Evolutionary conservation across 257 asterid genomes (phyloP), one percentile per base, ranked within the genome.

Genomic region (Coffea eugenioides): DNA sequence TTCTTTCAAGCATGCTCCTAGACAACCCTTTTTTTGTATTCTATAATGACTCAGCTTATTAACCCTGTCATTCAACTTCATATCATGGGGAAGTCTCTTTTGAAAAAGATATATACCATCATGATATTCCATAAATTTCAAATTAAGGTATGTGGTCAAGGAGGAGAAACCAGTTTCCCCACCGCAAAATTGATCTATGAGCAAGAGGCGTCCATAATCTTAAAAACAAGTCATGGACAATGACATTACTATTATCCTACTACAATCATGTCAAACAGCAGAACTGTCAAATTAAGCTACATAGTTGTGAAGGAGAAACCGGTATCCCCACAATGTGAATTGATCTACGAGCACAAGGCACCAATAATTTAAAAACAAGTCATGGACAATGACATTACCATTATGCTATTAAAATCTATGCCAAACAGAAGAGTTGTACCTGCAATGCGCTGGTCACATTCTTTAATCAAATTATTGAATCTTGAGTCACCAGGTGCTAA

Each of bases 401-500:
- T 15, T 49, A 15, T 23, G 13, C 31, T 31, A 65, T 67, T 25
- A 31, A 56, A 51, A 57, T 65, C 61, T 34, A 31, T 45, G 66
- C n/a, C 69, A 67, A 51, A 39, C 27, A 14, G 61, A 39, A 70
- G 4, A 78, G 23, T 36, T 41, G 71, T 80, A 96, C 99, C 99
- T 82, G 97, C 95, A 79, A 92, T 91, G 52, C 31, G 78, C 80
- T 82, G 85, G 39, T 91, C 92, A 71, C 98, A 94, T 84, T 92
- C 97, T 86, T 90, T 88, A 69, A 94, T 89, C 88, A 94, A 85
- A 10, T 90, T 88, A 36, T 85, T 74, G 88, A 94, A 94, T 80
- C 98, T 90, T 66, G 91, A 82, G 83, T 92, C 94, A 73, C 84
- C 97, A 71, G 97, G 89, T 83, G 91, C 94, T 84, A 96, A 86